Evolutionary conservation across 495 filamentous ascomycete species (phyloP).

Genomic region (Rhypophila decipiens): DNA sequence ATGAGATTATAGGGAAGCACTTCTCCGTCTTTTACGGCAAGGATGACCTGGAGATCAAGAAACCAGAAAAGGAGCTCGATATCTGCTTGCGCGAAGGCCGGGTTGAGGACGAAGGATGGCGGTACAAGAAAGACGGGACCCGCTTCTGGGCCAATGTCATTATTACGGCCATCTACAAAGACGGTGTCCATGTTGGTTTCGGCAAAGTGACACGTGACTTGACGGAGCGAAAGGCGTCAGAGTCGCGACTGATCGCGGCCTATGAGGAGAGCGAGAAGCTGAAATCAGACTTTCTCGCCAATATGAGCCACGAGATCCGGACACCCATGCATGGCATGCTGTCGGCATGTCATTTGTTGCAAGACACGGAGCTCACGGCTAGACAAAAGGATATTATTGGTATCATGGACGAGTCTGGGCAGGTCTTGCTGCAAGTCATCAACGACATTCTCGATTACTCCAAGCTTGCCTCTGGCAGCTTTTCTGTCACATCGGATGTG

Average conservation of each 20-base stretch:
- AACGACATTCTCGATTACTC: conserved; percentile 50
- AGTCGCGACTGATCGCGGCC: conserved; percentile 51
- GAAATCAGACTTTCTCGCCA: conserved; percentile 64
- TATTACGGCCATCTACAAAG: conserved; percentile 55
- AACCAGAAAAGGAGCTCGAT: conserved; percentile 50
- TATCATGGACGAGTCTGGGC: conserved; percentile 44
- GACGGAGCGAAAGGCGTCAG: conserved; percentile 54
- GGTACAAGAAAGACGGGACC: conserved; percentile 54
- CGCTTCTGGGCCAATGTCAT: conserved; percentile 64
- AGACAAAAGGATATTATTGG: conserved; percentile 39
- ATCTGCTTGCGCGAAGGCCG: conserved; percentile 54
- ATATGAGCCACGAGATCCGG: conserved; percentile 49
- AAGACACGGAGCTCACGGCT: conserved; percentile 32
- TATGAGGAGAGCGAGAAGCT: conserved; percentile 60
- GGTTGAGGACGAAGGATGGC: conserved; percentile 62
- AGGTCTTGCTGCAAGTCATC: conserved; percentile 42
- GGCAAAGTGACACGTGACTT: conserved; percentile 61
- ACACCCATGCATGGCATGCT: conserved; percentile 51
- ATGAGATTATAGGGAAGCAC: conserved; percentile 57
- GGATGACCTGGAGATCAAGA: conserved; percentile 46
- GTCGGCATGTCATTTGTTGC: conserved; percentile 36
- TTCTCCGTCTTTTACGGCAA: conserved; percentile 57
- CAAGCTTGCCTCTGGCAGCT: conserved; percentile 40
- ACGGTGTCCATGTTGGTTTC: conserved; percentile 54
- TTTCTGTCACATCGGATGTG: conserved; percentile 38